Conservation (phyloP, 345 rosid species). For the Gossypium raimondii region DNA sequence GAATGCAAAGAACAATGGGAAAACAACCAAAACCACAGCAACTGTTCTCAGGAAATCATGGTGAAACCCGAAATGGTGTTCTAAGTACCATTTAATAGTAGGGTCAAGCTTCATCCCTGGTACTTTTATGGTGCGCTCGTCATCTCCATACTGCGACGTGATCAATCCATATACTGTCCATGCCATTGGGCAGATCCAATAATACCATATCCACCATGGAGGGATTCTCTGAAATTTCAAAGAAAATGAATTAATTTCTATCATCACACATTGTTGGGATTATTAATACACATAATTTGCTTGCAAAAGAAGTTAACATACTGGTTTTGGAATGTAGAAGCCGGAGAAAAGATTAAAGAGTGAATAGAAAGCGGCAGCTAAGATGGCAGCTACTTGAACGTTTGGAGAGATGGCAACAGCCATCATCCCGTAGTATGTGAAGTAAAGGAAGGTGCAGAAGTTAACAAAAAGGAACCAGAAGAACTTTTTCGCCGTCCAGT, state of each 20-base stretch:
- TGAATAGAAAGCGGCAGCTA: slow-evolving; percentile 60
- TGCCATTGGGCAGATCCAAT: slow-evolving; percentile 76
- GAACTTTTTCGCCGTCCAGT: slow-evolving; percentile 69
- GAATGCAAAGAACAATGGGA: slow-evolving; percentile 58
- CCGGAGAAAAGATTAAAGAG: slow-evolving; percentile 85
- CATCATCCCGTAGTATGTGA: slow-evolving; percentile 96
- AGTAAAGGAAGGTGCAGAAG: slow-evolving; percentile 86
- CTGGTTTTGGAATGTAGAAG: slow-evolving; percentile 81
- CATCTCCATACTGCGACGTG: slow-evolving; percentile 66
- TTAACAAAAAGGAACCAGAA: slow-evolving; percentile 72
- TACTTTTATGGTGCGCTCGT: slow-evolving; percentile 31
- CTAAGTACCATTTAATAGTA: slow-evolving; percentile 40
- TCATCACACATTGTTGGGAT: background rate
- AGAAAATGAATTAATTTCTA: background rate
- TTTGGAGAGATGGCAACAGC: slow-evolving; percentile 74
- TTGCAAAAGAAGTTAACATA: slow-evolving; percentile 21
- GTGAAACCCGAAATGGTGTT: slow-evolving; percentile 49
- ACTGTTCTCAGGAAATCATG: slow-evolving; percentile 55
- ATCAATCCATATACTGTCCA: slow-evolving; percentile 74
- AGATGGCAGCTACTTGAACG: slow-evolving; percentile 72
- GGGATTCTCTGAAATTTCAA: slow-evolving; percentile 55
- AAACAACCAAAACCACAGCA: slow-evolving; percentile 57
- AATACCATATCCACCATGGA: slow-evolving; percentile 89
- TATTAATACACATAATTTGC: background rate
- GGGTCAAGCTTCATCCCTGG: slow-evolving; percentile 35